These are phyloP conservation scores for Haplosporangium sp. DNA, from an alignment of 371 early-diverging fungal genomes.

Conservation along the genomic window DNA sequence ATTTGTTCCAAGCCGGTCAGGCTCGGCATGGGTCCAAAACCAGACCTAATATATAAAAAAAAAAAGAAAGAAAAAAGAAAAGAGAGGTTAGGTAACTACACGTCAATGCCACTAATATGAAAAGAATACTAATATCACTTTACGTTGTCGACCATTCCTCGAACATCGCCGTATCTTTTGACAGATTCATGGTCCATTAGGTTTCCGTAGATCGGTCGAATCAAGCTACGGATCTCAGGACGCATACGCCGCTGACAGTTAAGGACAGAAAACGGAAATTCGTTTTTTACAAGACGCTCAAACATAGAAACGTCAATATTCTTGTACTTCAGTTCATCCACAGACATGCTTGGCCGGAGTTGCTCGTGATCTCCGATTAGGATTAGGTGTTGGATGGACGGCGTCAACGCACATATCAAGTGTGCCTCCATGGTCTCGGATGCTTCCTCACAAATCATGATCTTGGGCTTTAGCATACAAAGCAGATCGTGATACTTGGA, in stretches of 20 bases:
- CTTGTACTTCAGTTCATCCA: conserved; percentile 61
- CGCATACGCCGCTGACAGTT: conserved; percentile 80
- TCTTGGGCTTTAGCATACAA: conserved; percentile 60
- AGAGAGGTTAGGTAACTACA: background rate
- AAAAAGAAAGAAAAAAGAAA: background rate
- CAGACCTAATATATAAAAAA: conserved; percentile 31
- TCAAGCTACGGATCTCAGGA: conserved; percentile 73
- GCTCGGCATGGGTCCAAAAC: conserved; percentile 64
- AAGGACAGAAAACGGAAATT: conserved; percentile 65
- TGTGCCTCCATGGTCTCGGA: conserved; percentile 83
- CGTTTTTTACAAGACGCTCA: conserved; percentile 70
- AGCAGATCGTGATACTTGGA: conserved; percentile 73
- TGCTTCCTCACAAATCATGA: conserved; percentile 81
- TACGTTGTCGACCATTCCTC: conserved; percentile 69
- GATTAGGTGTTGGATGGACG: conserved; percentile 70
- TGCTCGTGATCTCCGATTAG: conserved; percentile 83
- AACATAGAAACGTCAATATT: conserved; percentile 73
- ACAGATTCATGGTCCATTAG: conserved; percentile 65
- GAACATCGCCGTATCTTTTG: conserved; percentile 59
- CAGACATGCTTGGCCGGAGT: conserved; percentile 69
- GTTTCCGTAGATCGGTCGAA: conserved; percentile 67
- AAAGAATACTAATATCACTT: conserved; percentile 17
- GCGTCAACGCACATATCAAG: conserved; percentile 69
- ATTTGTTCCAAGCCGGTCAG: conserved; percentile 60
- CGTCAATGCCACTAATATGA: background rate